Percentiles rank a stretch among this genome's conserved stretches.
Conservation (phyloP, 108 stramenopile genomes). For the Cyclotella cryptica region DNA sequence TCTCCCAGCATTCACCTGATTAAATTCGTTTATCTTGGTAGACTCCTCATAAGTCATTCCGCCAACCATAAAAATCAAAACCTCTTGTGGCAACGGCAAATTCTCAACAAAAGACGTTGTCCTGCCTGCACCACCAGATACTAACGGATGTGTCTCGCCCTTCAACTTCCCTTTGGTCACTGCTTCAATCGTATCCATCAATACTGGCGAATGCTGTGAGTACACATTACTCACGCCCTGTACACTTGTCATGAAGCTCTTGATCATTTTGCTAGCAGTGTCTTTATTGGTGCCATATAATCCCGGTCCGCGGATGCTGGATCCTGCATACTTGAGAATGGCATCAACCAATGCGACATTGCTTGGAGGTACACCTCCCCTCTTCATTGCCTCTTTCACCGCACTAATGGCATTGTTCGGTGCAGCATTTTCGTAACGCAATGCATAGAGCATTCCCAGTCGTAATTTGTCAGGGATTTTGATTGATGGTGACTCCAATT, state of each 20-base stretch:
- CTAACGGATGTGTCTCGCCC: constrained; percentile 79
- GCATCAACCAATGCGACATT: constrained; percentile 93
- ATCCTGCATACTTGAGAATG: constrained; percentile 90
- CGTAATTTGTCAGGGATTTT: constrained; percentile 97
- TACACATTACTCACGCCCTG: constrained; percentile 98
- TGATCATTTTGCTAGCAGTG: constrained; percentile 89
- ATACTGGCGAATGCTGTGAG: constrained; percentile 95
- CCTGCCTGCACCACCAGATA: constrained; percentile 43
- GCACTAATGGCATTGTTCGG: constrained; percentile 70
- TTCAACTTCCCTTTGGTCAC: constrained; percentile 89
- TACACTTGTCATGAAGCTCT: constrained; percentile 92
- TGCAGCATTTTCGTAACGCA: constrained; percentile 93
- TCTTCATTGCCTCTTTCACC: constrained; percentile 87
- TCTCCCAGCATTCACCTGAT: constrained; percentile 67
- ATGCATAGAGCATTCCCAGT: constrained; percentile 94
- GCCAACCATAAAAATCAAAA: constrained; percentile 95
- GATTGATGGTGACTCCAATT: constrained; percentile 75
- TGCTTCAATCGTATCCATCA: constrained; percentile 90
- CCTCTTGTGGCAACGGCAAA: constrained; percentile 71
- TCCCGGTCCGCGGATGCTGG: constrained; percentile 83
- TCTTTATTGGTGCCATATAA: constrained; percentile 87
- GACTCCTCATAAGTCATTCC: constrained; percentile 98
- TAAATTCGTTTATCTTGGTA: constrained; percentile 90
- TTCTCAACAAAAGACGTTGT: constrained; percentile 43
- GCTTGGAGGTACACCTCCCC: constrained; percentile 90